Conservation (phyloP, 139 green algal genomes). For the Parachlorella kessleri region DNA sequence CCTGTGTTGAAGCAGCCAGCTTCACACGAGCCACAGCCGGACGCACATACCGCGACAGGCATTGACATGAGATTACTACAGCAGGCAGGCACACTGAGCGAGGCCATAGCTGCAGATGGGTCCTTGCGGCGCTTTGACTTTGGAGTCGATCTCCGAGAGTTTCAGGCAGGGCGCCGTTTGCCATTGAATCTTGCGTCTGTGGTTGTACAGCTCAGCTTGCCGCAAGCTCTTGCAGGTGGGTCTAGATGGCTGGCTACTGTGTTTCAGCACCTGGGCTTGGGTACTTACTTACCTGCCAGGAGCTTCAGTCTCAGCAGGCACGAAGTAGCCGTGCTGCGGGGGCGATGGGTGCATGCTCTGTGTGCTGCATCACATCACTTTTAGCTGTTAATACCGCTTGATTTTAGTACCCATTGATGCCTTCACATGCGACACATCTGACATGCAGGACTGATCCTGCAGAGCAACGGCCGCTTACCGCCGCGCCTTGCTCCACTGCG, state of each 20-base stretch:
- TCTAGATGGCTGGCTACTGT: no score
- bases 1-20: no score
- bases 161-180: slow-evolving; percentile 15
- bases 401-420: no score
- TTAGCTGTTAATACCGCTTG: no score
- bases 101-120: slow-evolving; percentile 1
- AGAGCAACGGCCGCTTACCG: slow-evolving; percentile 17
- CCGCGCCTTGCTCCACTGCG: slow-evolving; percentile 25
- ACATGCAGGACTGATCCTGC: slow-evolving; percentile 16
- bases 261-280: no score
- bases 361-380: no score
- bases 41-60: not conserved
- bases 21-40: no score
- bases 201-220: slow-evolving; percentile 32
- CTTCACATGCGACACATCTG: no score
- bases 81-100: slow-evolving; percentile 5
- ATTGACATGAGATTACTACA: not conserved
- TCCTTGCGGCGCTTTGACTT: slow-evolving; percentile 26
- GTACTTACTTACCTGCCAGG: no score
- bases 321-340: no score
- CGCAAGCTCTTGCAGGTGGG: slow-evolving; percentile 26
- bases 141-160: slow-evolving; percentile 20
- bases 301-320: no score
- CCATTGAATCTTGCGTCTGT: slow-evolving; percentile 29
- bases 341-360: no score